Evolutionary conservation across 2,329 filamentous ascomycete species (phyloP).

Genomic region (Ramularia endophylla): DNA sequence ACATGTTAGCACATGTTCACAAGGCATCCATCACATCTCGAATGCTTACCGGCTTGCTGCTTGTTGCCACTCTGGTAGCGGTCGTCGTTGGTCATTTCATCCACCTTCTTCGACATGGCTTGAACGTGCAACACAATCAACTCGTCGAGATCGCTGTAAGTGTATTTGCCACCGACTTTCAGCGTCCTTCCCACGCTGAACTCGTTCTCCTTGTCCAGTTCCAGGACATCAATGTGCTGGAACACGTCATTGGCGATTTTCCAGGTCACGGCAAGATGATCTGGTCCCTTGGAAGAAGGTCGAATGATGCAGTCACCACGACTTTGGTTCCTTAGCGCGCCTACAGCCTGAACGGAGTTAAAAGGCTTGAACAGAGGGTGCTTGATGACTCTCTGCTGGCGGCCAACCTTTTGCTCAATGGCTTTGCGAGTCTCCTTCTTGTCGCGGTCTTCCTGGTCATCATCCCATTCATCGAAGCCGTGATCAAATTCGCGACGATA

Average conservation of each 20-base stretch:
- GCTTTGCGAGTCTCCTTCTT: constrained; percentile 69
- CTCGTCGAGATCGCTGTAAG: constrained; percentile 93
- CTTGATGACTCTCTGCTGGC: constrained; percentile 92
- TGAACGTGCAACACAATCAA: constrained; percentile 96
- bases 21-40: not conserved
- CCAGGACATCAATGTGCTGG: constrained; percentile 94
- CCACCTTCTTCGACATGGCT: constrained; percentile 95
- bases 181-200: constrained; percentile 86
- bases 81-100: constrained; percentile 90
- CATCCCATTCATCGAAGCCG: constrained; percentile 69
- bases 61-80: constrained; percentile 83
- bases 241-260: constrained; percentile 96
- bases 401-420: constrained; percentile 73
- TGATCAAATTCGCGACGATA: constrained; percentile 65
- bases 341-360: constrained; percentile 86
- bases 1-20: constrained; percentile 4
- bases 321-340: constrained; percentile 81
- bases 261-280: constrained; percentile 95
- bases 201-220: constrained; percentile 94
- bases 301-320: constrained; percentile 90
- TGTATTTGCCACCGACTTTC: constrained; percentile 81
- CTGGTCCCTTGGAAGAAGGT: constrained; percentile 88
- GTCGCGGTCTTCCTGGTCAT: constrained; percentile 59
- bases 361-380: constrained; percentile 94
- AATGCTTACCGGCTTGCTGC: constrained; percentile 71